Percentiles rank a stretch among this genome's conserved stretches.
Conservation (phyloP, 805 yeast genomes). For the Candida chilensis region DNA sequence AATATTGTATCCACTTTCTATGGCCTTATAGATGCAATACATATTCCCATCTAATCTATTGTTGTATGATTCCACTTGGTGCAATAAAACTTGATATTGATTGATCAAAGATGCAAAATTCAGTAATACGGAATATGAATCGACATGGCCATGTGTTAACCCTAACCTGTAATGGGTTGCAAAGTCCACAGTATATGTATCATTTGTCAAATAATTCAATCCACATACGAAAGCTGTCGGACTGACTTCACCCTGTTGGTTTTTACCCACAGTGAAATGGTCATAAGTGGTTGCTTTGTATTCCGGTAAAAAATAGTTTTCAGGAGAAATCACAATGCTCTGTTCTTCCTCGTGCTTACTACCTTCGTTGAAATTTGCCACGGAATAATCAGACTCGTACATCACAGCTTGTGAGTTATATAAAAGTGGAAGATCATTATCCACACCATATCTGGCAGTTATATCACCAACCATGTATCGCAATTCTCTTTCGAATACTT, state of each 20-base stretch:
- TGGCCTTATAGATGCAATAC: too few relatives aligned
- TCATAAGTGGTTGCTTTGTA: conserved; percentile 22
- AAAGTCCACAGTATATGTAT: background rate
- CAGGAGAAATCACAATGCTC: conserved; percentile 19
- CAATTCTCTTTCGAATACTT: conserved; percentile 2
- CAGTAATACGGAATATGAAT: background rate
- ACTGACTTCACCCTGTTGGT: conserved; percentile 22
- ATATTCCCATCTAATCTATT: too few relatives aligned
- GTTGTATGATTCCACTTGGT: too few relatives aligned
- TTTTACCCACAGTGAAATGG: conserved; percentile 26
- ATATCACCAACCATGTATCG: conserved; percentile 12
- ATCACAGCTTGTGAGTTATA: conserved; percentile 1
- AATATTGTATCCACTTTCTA: too few relatives aligned
- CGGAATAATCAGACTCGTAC: background rate
- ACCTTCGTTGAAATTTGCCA: background rate
- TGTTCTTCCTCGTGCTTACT: conserved; percentile 12
- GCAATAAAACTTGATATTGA: background rate
- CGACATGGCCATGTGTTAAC: background rate
- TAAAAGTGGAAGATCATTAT: conserved; percentile 8
- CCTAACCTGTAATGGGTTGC: background rate
- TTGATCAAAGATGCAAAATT: background rate
- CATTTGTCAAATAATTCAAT: conserved; percentile 15
- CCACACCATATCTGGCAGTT: conserved; percentile 12
- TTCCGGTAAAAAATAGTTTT: conserved; percentile 22
- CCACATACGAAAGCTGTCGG: conserved; percentile 22